Evolutionary conservation across 2,329 filamentous ascomycete genomes (phyloP).

Genomic region (Diaporthe capsici): DNA sequence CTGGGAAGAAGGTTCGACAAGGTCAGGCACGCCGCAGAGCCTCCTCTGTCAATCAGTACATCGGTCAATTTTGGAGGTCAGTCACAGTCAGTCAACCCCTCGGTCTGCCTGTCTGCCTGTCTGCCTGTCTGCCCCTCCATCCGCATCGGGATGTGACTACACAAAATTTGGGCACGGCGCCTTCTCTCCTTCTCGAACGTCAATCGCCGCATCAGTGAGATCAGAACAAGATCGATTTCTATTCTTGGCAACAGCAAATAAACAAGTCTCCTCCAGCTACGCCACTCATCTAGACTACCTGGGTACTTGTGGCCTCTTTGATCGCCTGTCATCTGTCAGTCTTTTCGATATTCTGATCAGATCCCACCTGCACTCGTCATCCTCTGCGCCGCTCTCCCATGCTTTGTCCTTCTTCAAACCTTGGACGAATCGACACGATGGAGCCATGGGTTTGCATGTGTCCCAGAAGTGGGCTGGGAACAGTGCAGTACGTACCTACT

Average conservation of each 20-base stretch:
- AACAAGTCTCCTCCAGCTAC: too few relatives aligned
- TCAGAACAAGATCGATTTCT: conserved; percentile 26
- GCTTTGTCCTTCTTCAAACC: not conserved
- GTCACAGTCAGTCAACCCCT: not conserved
- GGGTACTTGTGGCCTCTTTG: not conserved
- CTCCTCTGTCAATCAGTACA: not conserved
- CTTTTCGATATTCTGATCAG: not conserved
- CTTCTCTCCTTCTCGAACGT: not conserved
- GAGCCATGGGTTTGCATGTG: not conserved
- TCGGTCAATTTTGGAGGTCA: not conserved
- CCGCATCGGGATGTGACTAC: conserved; percentile 1
- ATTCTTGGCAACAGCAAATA: conserved; percentile 18
- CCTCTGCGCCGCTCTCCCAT: conserved; percentile 1
- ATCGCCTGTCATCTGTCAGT: not conserved
- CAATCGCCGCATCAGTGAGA: conserved; percentile 20
- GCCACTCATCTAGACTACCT: not conserved
- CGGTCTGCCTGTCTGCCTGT: not conserved
- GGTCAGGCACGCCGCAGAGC: conserved; percentile 19
- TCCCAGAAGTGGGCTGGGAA: not conserved
- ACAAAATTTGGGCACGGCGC: not conserved
- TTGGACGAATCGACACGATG: not conserved
- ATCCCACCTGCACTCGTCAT: conserved; percentile 6
- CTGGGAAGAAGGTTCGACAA: conserved; percentile 12
- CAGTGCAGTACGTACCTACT: not conserved
- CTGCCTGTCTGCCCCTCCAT: conserved; percentile 17